phyloP scores from a whole-genome alignment of 495 filamentous ascomycete genomes.

The Penicillium samsonianum region DNA sequence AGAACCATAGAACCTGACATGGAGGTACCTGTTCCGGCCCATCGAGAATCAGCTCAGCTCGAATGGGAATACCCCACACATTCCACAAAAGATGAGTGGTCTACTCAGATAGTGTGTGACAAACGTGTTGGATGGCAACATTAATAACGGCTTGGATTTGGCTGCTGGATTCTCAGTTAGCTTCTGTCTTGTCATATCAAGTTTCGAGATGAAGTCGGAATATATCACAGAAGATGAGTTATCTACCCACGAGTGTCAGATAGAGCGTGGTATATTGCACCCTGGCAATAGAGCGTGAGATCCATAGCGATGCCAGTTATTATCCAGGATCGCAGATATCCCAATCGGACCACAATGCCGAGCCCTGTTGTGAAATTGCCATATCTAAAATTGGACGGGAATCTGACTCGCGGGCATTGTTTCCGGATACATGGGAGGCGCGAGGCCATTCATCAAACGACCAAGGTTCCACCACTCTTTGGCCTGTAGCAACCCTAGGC shows the following conservation, averaged over 20 bases:
- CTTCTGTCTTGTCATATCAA: background rate
- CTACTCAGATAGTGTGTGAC: background rate
- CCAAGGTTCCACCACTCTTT: constrained; percentile 6
- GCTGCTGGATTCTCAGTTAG: background rate
- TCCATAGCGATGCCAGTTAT: background rate
- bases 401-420: constrained; percentile 27
- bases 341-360: constrained; percentile 12
- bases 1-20: background rate
- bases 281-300: background rate
- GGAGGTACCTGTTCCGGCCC: constrained; percentile 4
- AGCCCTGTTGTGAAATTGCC: background rate
- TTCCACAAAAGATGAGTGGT: background rate
- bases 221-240: background rate
- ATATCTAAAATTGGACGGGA: background rate
- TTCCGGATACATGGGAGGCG: constrained; percentile 12
- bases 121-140: background rate
- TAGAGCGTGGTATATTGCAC: background rate
- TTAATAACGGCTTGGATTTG: background rate
- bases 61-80: background rate
- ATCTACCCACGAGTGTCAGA: background rate
- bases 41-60: constrained; percentile 1
- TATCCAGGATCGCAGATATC: background rate
- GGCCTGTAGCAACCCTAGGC: background rate
- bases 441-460: background rate
- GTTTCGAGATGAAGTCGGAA: background rate